Evolutionary conservation across 176 grass and related monocot species (phyloP).

Genomic region (Pontederia crassipes): DNA sequence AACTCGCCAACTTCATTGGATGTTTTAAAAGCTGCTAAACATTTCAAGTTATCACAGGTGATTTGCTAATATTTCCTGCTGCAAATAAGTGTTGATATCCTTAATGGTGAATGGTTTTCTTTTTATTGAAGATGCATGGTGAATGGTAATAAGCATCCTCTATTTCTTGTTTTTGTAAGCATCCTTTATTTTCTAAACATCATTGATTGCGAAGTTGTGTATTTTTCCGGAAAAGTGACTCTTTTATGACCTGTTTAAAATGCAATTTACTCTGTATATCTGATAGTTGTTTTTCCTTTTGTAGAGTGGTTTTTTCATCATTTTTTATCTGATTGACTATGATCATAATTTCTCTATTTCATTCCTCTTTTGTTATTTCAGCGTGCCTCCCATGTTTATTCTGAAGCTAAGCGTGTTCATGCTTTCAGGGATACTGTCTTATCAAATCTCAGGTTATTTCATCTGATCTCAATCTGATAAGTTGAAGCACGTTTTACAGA

Average conservation of each 20-base stretch:
- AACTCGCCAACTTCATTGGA: conserved; percentile 74
- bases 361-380: conserved; percentile 13
- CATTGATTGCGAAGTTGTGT: not conserved
- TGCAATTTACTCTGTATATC: not conserved
- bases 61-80: not conserved
- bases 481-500: not conserved
- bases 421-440: conserved; percentile 69
- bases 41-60: conserved; percentile 94
- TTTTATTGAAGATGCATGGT: not conserved
- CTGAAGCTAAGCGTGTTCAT: conserved; percentile 83
- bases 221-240: too few species aligned
- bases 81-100: too few species aligned
- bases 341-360: not conserved
- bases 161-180: not conserved
- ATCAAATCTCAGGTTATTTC: conserved; percentile 44
- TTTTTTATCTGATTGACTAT: not conserved
- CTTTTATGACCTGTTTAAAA: too few species aligned
- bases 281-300: not conserved
- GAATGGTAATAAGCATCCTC: not conserved
- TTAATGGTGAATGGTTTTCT: too few species aligned
- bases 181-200: not conserved
- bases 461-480: not conserved
- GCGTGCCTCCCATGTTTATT: conserved; percentile 87
- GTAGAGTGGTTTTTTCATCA: not conserved
- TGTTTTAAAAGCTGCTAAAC: conserved; percentile 65